Base-by-base conservation (phyloP, 108 stramenopile species). In the Nannochloropsis oceanica region DNA sequence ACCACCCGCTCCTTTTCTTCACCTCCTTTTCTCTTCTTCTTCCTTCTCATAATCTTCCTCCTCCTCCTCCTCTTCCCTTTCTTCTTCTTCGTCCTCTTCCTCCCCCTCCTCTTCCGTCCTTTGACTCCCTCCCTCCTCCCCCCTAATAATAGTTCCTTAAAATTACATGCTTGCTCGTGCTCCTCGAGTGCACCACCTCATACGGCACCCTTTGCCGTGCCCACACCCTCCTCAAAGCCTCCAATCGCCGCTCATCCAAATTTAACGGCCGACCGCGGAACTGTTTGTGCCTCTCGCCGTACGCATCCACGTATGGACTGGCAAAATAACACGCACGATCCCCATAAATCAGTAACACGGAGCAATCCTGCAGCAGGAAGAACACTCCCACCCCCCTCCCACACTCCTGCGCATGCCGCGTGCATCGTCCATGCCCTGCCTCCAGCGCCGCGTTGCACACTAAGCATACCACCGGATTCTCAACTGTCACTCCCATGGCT, bases 311-410 rank as follows among this genome's bases (percentile, higher is more conserved):
- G 84, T 95, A 97, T 7, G 95, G 95, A 89, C 95, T 93, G 82
- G 94, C 94, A 26, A 96, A 92, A 79, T 96, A 97, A 8, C 94
- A 93, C 0, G 96, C 96, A 80, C 93, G 94, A 2, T 85, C 83
- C 12, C 94, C 94, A 89, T 96, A 95, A 85, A 97, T 92, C 20
- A 95, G 91, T 43, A 97, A 87, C 14, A 94, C 93, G 81, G 90
- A 86, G 89, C 96, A 96, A 89, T 97, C 96, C 87, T 96, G 95
- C 82, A 97, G 85, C 25, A 97, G 90, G 87, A 96, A 97, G 91
- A 96, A 95, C 43, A 97, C 84, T 12, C 97, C 95, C 42, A 92
- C 91, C 27, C 96, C 97, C 26, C 92, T 93, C 42, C 97, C 97
- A 84, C 97, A 97, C 79, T 89, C 90, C 82, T 85, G 89, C 9